Evolutionary conservation across 768 basidiomycete genomes (phyloP).

Genomic region (Pleurotus salmoneostramineus): DNA sequence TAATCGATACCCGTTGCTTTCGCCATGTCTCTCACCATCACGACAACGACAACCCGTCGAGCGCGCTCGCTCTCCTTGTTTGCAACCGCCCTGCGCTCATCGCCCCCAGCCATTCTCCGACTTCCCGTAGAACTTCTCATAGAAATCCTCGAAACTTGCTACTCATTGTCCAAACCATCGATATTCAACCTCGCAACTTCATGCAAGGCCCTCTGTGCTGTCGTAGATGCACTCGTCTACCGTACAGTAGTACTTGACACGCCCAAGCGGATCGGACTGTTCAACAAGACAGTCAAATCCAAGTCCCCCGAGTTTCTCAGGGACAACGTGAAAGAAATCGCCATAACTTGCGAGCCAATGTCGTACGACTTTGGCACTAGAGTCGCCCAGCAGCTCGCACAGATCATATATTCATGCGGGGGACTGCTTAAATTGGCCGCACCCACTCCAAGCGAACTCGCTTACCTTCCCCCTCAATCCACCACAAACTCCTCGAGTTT

Average conservation of each 20-base stretch:
- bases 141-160: constrained; percentile 30
- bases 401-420: constrained; percentile 28
- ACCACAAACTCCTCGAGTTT: constrained; percentile 10
- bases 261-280: constrained; percentile 22
- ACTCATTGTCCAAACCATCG: constrained; percentile 22
- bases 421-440: constrained; percentile 25
- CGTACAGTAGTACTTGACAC: constrained; percentile 32
- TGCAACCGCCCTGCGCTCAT: constrained; percentile 9
- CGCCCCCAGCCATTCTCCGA: constrained; percentile 16
- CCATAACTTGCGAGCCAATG: constrained; percentile 24
- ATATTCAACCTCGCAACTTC: constrained; percentile 27
- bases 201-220: constrained; percentile 24
- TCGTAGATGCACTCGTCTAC: constrained; percentile 33
- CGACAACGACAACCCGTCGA: constrained; percentile 4
- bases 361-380: constrained; percentile 5
- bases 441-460: constrained; percentile 19
- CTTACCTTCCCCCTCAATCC: constrained; percentile 12
- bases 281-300: constrained; percentile 28
- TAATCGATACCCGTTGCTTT: background rate
- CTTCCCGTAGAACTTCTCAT: constrained; percentile 35
- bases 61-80: constrained; percentile 16
- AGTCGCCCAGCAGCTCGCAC: constrained; percentile 16
- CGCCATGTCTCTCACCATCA: constrained; percentile 9
- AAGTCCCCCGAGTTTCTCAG: constrained; percentile 23
- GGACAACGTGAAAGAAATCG: constrained; percentile 31